Base-by-base conservation (phyloP, 768 basidiomycete species). In the Leccinum subtestaceum region DNA sequence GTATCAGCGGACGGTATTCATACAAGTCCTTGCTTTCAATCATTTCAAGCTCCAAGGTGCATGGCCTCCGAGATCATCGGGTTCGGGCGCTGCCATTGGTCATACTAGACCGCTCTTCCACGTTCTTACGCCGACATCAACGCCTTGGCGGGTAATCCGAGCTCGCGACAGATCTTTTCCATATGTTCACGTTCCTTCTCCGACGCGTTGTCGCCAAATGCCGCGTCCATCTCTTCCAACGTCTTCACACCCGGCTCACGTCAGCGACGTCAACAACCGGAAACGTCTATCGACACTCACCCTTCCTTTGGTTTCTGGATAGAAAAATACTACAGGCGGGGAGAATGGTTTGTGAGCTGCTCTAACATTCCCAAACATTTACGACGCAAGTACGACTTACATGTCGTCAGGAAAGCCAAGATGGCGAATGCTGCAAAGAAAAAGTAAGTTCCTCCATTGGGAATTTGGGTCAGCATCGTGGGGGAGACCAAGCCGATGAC, bases 231-330 rank as follows among this genome's bases (percentile, higher is more conserved):
- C 40, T 74, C 72, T 55, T 73, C 72, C 52, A 73, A 52, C 1
- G 73, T 73, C 73, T 74, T 46, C 4, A n/a, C 8, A 19, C 10
- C 36, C n/a, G 10, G 34, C 25, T 21, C 43, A 25, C 11, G 13
- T 67, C 13, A 63, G 55, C 13, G 4, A 32, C 13, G 3, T 45
- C 9, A n/a, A 31, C 13, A 31, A 32, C 31, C 10, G 15, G 19
- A 17, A 36, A 11, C 13, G 8, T 11, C 51, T 34, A n/a, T 56
- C 9, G 8, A 49, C 29, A 63, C 71, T 64, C 23, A 74, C 72
- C 59, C 65, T 71, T 40, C 72, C 73, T 25, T 68, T 74, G 17
- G 72, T 73, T 58, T 73, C 72, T 2, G 72, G 72, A 27, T 67
- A 71, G 49, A 73, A 66, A 0, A 67, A 12, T 46, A 61, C 72